Conservation (phyloP, 108 stramenopile genomes). For the Phaeodactylum tricornutum region DNA sequence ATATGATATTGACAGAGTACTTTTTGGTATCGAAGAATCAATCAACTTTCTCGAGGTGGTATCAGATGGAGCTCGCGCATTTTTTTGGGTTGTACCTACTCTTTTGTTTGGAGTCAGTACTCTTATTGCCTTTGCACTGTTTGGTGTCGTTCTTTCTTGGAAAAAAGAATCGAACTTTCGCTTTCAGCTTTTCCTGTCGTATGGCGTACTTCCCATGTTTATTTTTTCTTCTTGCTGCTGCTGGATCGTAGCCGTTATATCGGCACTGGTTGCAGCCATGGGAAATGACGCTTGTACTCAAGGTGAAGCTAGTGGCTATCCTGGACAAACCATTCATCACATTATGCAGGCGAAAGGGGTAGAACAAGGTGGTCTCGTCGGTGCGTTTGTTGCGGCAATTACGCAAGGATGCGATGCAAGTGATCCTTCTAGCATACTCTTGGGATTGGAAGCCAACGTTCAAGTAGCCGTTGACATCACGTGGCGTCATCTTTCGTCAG, state of each 20-base stretch:
- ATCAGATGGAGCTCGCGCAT: slow-evolving; percentile 8
- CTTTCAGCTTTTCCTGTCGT: slow-evolving; percentile 22
- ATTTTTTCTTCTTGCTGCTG: slow-evolving; percentile 5
- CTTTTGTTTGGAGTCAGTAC: slow-evolving; percentile 14
- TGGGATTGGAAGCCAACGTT: slow-evolving; percentile 1
- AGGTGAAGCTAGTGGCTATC: background rate
- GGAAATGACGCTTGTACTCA: slow-evolving; percentile 25
- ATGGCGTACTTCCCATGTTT: slow-evolving; percentile 29
- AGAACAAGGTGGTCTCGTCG: background rate
- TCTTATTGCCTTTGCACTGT: slow-evolving; percentile 9
- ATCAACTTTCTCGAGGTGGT: slow-evolving; percentile 10
- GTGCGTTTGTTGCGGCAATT: background rate
- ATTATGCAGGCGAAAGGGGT: background rate
- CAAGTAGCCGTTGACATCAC: slow-evolving; percentile 19
- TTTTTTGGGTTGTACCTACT: slow-evolving; percentile 29
- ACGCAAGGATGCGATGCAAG: slow-evolving; percentile 14
- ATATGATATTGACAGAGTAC: background rate
- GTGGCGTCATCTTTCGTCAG: slow-evolving; percentile 27
- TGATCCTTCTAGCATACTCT: slow-evolving; percentile 18
- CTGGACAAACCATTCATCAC: background rate
- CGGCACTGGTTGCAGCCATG: slow-evolving; percentile 19
- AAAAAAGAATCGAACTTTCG: slow-evolving; percentile 14
- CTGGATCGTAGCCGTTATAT: slow-evolving; percentile 17
- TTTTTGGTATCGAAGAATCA: background rate
- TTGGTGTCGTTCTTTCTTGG: slow-evolving; percentile 26